phyloP scores from a whole-genome alignment of 1,284 basidiomycete species.

The Melampsora americana region DNA sequence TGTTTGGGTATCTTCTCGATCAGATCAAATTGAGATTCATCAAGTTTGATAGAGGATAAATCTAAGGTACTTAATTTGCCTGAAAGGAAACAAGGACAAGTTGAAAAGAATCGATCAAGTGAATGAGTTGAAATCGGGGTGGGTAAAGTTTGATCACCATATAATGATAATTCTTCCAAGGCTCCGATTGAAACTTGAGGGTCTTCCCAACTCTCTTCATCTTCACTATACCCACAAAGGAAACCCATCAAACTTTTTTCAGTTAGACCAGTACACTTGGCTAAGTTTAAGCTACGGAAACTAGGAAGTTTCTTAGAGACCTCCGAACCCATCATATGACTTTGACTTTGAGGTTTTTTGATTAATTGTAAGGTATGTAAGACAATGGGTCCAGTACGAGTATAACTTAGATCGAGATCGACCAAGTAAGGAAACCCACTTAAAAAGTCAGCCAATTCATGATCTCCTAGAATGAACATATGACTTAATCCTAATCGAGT shows the following conservation, averaged over 20 bases:
- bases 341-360: constrained; percentile 18
- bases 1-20: constrained; percentile 4
- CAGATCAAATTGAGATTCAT: constrained; percentile 8
- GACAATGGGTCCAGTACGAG: constrained; percentile 24
- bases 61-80: constrained; percentile 30
- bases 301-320: constrained; percentile 3
- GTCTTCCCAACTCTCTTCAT: constrained; percentile 18
- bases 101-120: constrained; percentile 7
- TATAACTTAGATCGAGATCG: constrained; percentile 29
- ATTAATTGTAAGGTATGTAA: constrained; percentile 22
- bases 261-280: constrained; percentile 32
- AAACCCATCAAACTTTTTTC: constrained; percentile 20
- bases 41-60: constrained; percentile 14
- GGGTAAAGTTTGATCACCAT: constrained; percentile 16
- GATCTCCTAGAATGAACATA: constrained; percentile 17
- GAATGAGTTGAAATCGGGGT: constrained; percentile 18
- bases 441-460: constrained; percentile 16
- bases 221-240: constrained; percentile 14
- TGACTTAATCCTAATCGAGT: constrained; percentile 24
- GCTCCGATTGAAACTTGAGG: constrained; percentile 14
- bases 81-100: constrained; percentile 7
- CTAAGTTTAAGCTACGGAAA: constrained; percentile 22
- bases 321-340: neutral
- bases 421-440: constrained; percentile 17
- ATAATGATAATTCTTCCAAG: constrained; percentile 31